These are phyloP conservation scores for Fraxinus excelsior DNA, from an alignment of 257 asterid genomes.

Conservation along the genomic window DNA sequence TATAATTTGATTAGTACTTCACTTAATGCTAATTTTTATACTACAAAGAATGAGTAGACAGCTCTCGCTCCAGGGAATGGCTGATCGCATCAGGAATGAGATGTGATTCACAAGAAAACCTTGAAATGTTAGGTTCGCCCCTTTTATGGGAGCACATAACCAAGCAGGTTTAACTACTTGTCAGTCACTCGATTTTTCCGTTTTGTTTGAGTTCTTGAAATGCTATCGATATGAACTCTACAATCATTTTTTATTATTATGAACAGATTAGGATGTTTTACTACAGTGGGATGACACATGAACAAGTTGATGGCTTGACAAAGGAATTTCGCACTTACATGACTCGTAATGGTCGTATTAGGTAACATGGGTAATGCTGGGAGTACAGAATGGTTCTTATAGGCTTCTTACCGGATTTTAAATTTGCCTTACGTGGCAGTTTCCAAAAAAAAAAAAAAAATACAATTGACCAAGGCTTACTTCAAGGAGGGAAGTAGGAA, in stretches of 20 bases:
- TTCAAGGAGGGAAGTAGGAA: too few species aligned
- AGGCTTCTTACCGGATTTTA: too few species aligned
- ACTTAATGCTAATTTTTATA: neutral
- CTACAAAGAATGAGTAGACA: neutral
- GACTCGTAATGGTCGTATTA: constrained; percentile 96
- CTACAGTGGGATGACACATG: constrained; percentile 94
- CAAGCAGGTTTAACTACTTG: constrained; percentile 63
- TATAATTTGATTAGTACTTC: too few species aligned
- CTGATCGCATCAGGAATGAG: constrained; percentile 96
- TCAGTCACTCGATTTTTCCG: neutral
- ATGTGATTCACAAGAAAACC: constrained; percentile 69
- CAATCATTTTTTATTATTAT: neutral
- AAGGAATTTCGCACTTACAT: constrained; percentile 82
- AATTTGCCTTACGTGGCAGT: too few species aligned
- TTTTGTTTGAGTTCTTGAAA: constrained; percentile 1
- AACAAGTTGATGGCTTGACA: constrained; percentile 90
- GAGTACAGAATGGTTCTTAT: too few species aligned
- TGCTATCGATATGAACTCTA: neutral
- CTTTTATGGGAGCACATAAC: constrained; percentile 95
- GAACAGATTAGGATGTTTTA: constrained; percentile 96
- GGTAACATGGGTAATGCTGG: constrained; percentile 42
- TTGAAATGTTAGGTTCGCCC: constrained; percentile 84
- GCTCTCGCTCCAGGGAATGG: constrained; percentile 69
- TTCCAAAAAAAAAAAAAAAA: too few species aligned
- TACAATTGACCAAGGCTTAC: too few species aligned